Evolutionary conservation across 768 basidiomycete genomes (phyloP).

Genomic region (Boletellus ananas): DNA sequence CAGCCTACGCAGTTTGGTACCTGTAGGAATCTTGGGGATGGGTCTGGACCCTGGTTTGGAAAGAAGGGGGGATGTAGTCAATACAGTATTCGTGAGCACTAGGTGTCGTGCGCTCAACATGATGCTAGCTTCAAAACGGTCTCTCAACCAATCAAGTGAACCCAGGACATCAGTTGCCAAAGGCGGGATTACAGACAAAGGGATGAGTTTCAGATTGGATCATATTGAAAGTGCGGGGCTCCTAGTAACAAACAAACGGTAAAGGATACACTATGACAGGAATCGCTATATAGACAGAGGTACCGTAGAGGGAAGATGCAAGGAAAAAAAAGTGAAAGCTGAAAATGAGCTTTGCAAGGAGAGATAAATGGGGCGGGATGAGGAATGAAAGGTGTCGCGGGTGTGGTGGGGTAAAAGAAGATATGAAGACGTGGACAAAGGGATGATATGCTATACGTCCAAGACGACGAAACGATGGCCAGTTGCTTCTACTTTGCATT

Average conservation of each 20-base stretch:
- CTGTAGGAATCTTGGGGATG: not conserved
- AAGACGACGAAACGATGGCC: not conserved
- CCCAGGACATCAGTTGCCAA: too few species aligned
- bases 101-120: not conserved
- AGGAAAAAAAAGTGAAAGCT: not conserved
- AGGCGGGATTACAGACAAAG: too few species aligned
- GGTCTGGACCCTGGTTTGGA: too few species aligned
- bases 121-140: not conserved
- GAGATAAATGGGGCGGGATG: not conserved
- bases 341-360: not conserved
- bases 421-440: not conserved
- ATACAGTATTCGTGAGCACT: not conserved
- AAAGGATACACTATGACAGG: conserved; percentile 19
- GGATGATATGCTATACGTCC: conserved; percentile 17
- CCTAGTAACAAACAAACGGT: not conserved
- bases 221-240: not conserved
- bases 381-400: conserved; percentile 12
- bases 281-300: conserved; percentile 12
- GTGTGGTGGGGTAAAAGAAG: not conserved
- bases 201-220: not conserved
- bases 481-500: conserved; percentile 4
- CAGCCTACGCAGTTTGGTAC: not conserved
- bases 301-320: not conserved
- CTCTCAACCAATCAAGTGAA: too few species aligned
- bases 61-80: too few species aligned